These are phyloP conservation scores for Mycena leptocephala DNA, from an alignment of 768 basidiomycete genomes.

Conservation along the genomic window DNA sequence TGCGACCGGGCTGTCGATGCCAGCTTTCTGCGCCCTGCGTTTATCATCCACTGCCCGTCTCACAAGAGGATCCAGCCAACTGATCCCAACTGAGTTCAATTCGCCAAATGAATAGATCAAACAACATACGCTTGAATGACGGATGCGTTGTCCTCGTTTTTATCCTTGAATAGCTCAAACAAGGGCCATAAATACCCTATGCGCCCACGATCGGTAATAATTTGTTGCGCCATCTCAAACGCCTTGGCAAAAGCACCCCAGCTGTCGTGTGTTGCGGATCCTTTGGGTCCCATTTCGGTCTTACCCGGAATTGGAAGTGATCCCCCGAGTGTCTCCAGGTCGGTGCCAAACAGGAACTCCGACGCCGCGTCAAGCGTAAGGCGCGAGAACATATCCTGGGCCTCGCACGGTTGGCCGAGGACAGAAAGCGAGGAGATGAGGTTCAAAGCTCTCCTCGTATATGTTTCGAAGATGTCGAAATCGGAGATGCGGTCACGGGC, in stretches of 20 bases:
- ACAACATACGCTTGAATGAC: conserved; percentile 62
- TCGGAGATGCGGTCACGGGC: conserved; percentile 81
- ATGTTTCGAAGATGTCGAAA: conserved; percentile 77
- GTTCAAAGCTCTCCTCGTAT: conserved; percentile 63
- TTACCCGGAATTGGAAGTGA: conserved; percentile 66
- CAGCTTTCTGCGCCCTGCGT: conserved; percentile 53
- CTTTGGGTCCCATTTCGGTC: conserved; percentile 68
- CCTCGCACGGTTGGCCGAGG: conserved; percentile 66
- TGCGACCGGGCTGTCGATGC: conserved; percentile 55
- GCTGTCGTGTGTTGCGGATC: conserved; percentile 70
- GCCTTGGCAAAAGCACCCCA: conserved; percentile 77
- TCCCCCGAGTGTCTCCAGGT: conserved; percentile 72
- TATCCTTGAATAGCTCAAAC: conserved; percentile 72
- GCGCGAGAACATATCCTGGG: conserved; percentile 78
- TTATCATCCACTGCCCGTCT: conserved; percentile 66
- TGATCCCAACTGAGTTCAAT: conserved; percentile 37
- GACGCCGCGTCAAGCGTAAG: conserved; percentile 83
- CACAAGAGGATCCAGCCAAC: conserved; percentile 76
- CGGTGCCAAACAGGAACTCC: conserved; percentile 81
- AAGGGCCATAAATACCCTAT: conserved; percentile 75
- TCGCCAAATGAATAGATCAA: conserved; percentile 33
- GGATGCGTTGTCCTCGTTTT: conserved; percentile 61
- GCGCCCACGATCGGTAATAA: conserved; percentile 64
- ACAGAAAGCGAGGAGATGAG: conserved; percentile 61
- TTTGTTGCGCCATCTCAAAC: conserved; percentile 72